A percentile compares a stretch with the other conserved stretches of the same genome.
phyloP scores from a whole-genome alignment of 257 asterid species.

The Fraxinus cuspidata region DNA sequence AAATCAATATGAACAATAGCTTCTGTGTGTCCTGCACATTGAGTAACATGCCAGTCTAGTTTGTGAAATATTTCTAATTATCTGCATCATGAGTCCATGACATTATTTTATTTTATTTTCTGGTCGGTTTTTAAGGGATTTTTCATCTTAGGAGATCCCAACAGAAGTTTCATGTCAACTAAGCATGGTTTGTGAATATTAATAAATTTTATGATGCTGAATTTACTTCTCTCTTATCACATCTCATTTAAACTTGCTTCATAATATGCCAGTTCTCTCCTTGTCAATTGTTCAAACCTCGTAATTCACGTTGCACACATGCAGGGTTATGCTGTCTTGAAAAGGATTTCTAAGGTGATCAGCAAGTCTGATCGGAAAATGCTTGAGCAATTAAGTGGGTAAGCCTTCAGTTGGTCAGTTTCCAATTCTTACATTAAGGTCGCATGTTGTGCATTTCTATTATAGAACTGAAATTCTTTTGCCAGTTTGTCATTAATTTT shows the following conservation, averaged over 20 bases:
- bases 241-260: conserved; percentile 8
- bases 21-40: not conserved
- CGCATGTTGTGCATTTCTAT: conserved; percentile 3
- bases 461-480: conserved; percentile 13
- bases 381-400: conserved; percentile 90
- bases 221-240: conserved; percentile 2
- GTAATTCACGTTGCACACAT: conserved; percentile 21
- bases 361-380: conserved; percentile 55
- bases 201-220: conserved; percentile 17
- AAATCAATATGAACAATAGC: not conserved
- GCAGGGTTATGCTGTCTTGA: conserved; percentile 88
- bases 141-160: conserved; percentile 15
- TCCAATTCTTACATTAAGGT: not conserved
- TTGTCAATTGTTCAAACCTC: conserved; percentile 18
- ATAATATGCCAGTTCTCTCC: conserved; percentile 1
- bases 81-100: not conserved
- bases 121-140: conserved; percentile 14
- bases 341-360: conserved; percentile 80
- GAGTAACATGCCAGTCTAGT: not conserved
- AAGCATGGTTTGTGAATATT: not conserved
- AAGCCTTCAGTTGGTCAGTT: not conserved
- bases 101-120: not conserved
- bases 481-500: conserved; percentile 21
- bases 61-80: not conserved
- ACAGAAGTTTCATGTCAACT: not conserved